These are phyloP conservation scores for Ceratobasidium sp. DNA, from an alignment of 1,284 basidiomycete genomes.

Conservation along the genomic window DNA sequence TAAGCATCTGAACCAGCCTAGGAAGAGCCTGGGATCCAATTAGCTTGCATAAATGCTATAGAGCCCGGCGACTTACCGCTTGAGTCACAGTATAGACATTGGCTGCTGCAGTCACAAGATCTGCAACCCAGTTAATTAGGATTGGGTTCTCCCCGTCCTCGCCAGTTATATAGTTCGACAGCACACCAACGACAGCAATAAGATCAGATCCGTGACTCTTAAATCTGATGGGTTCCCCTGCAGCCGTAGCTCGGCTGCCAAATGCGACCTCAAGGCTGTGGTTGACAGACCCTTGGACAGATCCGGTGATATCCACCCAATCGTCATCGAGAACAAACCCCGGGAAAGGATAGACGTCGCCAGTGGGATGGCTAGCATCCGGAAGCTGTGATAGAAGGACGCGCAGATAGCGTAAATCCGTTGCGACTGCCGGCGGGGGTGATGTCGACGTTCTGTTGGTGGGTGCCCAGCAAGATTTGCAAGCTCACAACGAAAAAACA, in stretches of 20 bases:
- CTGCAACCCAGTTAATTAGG: conserved; percentile 4
- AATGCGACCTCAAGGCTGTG: conserved; percentile 6
- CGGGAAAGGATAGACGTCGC: not conserved
- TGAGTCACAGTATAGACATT: too few species aligned
- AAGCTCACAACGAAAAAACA: not conserved
- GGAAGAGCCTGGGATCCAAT: too few species aligned
- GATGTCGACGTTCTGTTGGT: not conserved
- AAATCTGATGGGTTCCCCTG: not conserved
- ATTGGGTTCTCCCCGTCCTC: conserved; percentile 7
- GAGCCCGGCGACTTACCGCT: too few species aligned
- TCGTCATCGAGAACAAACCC: not conserved
- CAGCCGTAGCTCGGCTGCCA: not conserved
- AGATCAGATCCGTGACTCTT: conserved; percentile 1
- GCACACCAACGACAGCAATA: conserved; percentile 1
- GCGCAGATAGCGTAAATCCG: not conserved
- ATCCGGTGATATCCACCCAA: not conserved
- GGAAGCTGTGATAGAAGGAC: conserved; percentile 1
- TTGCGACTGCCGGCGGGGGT: not conserved
- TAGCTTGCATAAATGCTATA: too few species aligned
- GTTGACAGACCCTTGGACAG: conserved; percentile 12
- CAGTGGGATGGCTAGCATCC: not conserved
- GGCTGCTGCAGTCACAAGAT: not conserved
- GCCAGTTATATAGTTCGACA: not conserved
- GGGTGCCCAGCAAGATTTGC: not conserved
- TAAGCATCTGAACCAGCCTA: too few species aligned